These are phyloP conservation scores for Boeremia exigua DNA, from an alignment of 2,329 filamentous ascomycete species.

Conservation along the genomic window DNA sequence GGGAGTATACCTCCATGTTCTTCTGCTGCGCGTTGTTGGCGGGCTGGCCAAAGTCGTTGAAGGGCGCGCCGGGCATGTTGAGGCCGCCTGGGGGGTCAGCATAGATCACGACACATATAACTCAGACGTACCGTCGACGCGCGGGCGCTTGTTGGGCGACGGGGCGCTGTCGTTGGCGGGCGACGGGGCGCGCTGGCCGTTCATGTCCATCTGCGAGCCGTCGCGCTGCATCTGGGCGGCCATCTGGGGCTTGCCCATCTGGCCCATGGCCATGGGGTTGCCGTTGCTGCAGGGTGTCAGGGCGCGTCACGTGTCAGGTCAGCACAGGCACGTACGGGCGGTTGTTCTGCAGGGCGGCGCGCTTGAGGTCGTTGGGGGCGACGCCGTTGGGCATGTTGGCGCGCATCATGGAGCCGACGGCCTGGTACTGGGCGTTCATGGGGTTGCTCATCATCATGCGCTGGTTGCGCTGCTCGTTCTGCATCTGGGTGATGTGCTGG, in stretches of 20 bases:
- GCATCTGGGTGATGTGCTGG: constrained; percentile 71
- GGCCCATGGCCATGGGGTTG: constrained; percentile 67
- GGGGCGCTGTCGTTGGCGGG: constrained; percentile 87
- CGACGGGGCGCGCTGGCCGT: constrained; percentile 76
- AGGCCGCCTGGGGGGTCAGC: constrained; percentile 73
- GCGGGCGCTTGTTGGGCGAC: constrained; percentile 88
- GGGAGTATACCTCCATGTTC: constrained; percentile 85
- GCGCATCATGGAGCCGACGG: constrained; percentile 65
- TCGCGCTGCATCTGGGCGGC: constrained; percentile 83
- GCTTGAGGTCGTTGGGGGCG: constrained; percentile 68
- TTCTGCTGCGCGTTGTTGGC: constrained; percentile 72
- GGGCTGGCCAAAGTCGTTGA: constrained; percentile 67
- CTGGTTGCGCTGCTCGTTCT: constrained; percentile 70
- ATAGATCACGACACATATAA: too few relatives aligned
- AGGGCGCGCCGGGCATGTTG: constrained; percentile 76
- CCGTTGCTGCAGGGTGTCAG: constrained; percentile 31
- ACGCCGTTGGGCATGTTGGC: constrained; percentile 66
- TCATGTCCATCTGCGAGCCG: constrained; percentile 84
- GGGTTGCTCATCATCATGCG: constrained; percentile 74
- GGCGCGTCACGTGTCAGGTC: too few relatives aligned
- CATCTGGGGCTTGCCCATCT: constrained; percentile 61
- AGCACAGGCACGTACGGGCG: constrained; percentile 76
- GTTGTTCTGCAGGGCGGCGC: constrained; percentile 80
- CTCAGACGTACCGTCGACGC: constrained; percentile 80
- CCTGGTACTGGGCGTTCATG: constrained; percentile 52